phyloP scores from a whole-genome alignment of 2,329 filamentous ascomycete genomes.

The Capronia americana region DNA sequence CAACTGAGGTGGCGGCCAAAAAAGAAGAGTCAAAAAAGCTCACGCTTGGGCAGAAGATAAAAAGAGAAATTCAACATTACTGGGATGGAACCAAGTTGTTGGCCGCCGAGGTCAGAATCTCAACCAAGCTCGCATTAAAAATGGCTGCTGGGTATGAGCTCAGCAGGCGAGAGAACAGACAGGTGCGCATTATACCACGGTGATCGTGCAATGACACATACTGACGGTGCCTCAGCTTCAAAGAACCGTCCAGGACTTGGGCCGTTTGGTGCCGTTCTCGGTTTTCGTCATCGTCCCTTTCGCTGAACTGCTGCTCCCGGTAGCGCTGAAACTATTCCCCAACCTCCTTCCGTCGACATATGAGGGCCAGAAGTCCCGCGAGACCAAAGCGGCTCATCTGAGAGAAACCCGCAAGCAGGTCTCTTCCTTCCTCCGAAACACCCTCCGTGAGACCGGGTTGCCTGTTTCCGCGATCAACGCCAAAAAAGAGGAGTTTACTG shows the following conservation, averaged over 20 bases:
- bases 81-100: conserved; percentile 98
- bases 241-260: conserved; percentile 92
- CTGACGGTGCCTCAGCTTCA: conserved; percentile 62
- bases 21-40: conserved; percentile 82
- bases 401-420: conserved; percentile 91
- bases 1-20: conserved; percentile 65
- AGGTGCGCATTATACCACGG: conserved; percentile 55
- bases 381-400: conserved; percentile 81
- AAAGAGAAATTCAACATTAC: conserved; percentile 92
- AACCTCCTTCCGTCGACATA: conserved; percentile 98
- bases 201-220: neutral
- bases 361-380: conserved; percentile 87
- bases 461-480: conserved; percentile 83
- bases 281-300: conserved; percentile 97
- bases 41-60: conserved; percentile 89
- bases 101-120: conserved; percentile 90
- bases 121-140: conserved; percentile 86
- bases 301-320: conserved; percentile 80
- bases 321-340: conserved; percentile 93
- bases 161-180: conserved; percentile 88
- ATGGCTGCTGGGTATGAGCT: conserved; percentile 99
- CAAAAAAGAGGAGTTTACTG: conserved; percentile 90
- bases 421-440: conserved; percentile 85
- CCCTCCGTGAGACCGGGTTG: conserved; percentile 89
- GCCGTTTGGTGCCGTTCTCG: conserved; percentile 90